A percentile compares a stretch with the other conserved stretches of the same genome.
Conservation (phyloP, 2,329 filamentous ascomycete genomes). For the Fusarium albidum region DNA sequence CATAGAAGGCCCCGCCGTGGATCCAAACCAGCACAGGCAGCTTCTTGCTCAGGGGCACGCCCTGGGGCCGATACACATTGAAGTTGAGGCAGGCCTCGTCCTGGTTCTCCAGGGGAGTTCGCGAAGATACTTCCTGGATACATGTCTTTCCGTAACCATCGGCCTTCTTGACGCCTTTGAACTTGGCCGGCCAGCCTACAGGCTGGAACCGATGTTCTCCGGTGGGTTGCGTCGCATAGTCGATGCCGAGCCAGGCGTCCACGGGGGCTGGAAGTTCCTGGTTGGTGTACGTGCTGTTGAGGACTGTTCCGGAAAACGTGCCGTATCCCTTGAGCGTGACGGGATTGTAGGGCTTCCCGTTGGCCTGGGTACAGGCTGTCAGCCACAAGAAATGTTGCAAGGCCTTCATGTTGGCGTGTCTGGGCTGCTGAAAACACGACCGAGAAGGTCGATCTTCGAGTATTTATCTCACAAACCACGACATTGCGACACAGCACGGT, state of each 20-base stretch:
- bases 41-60: slow-evolving; percentile 44
- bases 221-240: slow-evolving; percentile 53
- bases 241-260: slow-evolving; percentile 58
- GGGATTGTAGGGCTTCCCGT: slow-evolving; percentile 7
- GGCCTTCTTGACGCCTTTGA: slow-evolving; percentile 50
- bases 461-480: no score
- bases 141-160: slow-evolving; percentile 52
- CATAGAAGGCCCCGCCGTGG: slow-evolving; percentile 49
- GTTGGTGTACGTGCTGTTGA: slow-evolving; percentile 29
- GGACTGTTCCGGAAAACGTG: slow-evolving; percentile 28
- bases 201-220: slow-evolving; percentile 51
- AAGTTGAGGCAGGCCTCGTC: slow-evolving; percentile 51
- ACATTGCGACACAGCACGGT: no score
- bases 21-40: slow-evolving; percentile 51
- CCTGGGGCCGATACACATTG: slow-evolving; percentile 49
- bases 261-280: slow-evolving; percentile 37
- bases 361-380: slow-evolving; percentile 8
- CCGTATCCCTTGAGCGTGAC: slow-evolving; percentile 31
- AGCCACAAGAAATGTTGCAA: slow-evolving; percentile 18
- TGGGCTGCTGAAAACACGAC: neutral
- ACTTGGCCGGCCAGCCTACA: slow-evolving; percentile 49
- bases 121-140: slow-evolving; percentile 45
- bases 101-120: slow-evolving; percentile 31
- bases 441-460: no score
- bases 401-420: slow-evolving; percentile 22